Evolutionary conservation across 129 eudicot genomes (phyloP).

Genomic region (Calendula officinalis): DNA sequence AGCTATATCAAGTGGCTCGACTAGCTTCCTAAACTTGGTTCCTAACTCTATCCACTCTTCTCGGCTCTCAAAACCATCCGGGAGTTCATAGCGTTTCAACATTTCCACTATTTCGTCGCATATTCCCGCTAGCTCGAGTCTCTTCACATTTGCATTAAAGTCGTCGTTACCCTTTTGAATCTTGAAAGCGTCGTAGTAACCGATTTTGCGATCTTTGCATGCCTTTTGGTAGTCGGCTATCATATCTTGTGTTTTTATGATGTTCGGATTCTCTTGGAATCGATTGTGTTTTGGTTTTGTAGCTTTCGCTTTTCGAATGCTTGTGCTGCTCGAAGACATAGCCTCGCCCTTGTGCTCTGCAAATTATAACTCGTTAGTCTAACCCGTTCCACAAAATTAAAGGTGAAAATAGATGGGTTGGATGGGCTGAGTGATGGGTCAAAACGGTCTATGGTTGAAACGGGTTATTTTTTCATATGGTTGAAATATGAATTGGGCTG

Average conservation of each 20-base stretch:
- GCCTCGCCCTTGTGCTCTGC: slow-evolving; percentile 71
- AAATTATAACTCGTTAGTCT: slow-evolving; percentile 7
- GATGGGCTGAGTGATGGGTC: not conserved
- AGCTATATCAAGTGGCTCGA: slow-evolving; percentile 89
- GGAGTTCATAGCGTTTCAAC: slow-evolving; percentile 84
- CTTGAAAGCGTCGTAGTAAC: slow-evolving; percentile 85
- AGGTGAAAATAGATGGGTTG: not conserved
- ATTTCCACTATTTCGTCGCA: slow-evolving; percentile 92
- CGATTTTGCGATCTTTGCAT: slow-evolving; percentile 49
- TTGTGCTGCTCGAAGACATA: slow-evolving; percentile 86
- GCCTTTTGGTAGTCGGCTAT: slow-evolving; percentile 54
- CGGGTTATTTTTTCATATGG: not conserved
- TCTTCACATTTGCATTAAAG: slow-evolving; percentile 62
- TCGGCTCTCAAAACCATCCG: slow-evolving; percentile 75
- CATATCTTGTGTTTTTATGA: slow-evolving; percentile 28
- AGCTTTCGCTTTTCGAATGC: slow-evolving; percentile 68
- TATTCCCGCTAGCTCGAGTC: slow-evolving; percentile 85
- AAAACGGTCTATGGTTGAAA: not conserved
- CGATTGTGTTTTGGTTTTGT: slow-evolving; percentile 49
- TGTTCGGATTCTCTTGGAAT: slow-evolving; percentile 41
- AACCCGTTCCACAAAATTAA: not conserved
- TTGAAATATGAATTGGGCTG: not conserved
- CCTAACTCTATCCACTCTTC: slow-evolving; percentile 79
- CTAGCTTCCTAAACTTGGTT: slow-evolving; percentile 53
- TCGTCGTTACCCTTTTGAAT: slow-evolving; percentile 57